Percentiles rank a stretch among this genome's conserved stretches.
These are phyloP conservation scores for Solanum okadae DNA, from an alignment of 257 asterid species.

Conservation along the genomic window DNA sequence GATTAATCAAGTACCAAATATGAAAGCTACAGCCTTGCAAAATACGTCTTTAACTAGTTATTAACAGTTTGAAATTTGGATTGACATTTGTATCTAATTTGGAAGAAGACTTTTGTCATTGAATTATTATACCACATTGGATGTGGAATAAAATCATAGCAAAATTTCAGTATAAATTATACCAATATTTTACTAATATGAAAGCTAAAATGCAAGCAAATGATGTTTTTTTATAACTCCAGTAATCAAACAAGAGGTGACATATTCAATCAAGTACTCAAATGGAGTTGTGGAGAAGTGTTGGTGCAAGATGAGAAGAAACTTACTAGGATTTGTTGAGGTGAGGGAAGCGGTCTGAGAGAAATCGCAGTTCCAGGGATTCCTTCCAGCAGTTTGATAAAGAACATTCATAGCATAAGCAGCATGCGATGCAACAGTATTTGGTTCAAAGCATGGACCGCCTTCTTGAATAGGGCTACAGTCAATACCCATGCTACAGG, in stretches of 20 bases:
- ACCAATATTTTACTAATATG: not conserved
- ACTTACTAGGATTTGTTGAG: slow-evolving; percentile 62
- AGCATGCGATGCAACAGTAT: slow-evolving; percentile 53
- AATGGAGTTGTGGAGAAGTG: not conserved
- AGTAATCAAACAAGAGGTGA: not conserved
- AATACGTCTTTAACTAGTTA: not conserved
- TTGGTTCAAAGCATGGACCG: slow-evolving; percentile 66
- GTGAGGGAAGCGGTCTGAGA: slow-evolving; percentile 51
- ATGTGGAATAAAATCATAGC: not conserved
- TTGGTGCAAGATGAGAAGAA: not conserved
- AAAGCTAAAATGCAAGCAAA: not conserved
- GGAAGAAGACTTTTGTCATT: not conserved
- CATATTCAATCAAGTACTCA: not conserved
- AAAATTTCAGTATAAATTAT: not conserved
- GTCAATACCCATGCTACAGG: slow-evolving; percentile 62
- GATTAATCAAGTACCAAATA: not conserved
- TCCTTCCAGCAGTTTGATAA: slow-evolving; percentile 79
- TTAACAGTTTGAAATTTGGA: not conserved
- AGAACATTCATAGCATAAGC: slow-evolving; percentile 78
- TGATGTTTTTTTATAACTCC: not conserved
- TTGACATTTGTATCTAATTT: not conserved
- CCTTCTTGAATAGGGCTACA: slow-evolving; percentile 67
- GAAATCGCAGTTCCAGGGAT: slow-evolving; percentile 72
- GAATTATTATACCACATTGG: not conserved
- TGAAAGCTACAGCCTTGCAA: not conserved